A percentile compares a stretch with the other conserved stretches of the same genome.
Conservation (phyloP, 495 filamentous ascomycete species). For the Podospora sp. region DNA sequence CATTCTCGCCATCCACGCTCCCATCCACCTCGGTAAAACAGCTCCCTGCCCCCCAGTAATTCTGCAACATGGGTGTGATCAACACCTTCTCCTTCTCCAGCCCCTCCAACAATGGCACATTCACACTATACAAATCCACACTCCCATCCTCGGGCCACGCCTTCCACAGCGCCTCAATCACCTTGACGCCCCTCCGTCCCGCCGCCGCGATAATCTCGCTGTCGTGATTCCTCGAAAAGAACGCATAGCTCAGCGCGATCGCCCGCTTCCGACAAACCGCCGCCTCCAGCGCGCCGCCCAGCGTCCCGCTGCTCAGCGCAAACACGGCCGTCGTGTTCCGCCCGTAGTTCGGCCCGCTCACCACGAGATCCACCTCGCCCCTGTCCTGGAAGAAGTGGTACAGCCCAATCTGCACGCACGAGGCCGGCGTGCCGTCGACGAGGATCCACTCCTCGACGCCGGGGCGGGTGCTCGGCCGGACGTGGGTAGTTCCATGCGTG, state of each 20-base stretch:
- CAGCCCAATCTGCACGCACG: conserved; percentile 86
- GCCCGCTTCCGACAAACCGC: conserved; percentile 77
- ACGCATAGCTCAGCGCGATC: conserved; percentile 86
- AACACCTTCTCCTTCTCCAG: conserved; percentile 69
- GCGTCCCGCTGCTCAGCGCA: conserved; percentile 82
- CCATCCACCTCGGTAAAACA: conserved; percentile 78
- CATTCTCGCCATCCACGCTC: conserved; percentile 58
- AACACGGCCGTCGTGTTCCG: conserved; percentile 92
- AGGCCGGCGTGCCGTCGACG: conserved; percentile 84
- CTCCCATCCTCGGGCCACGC: conserved; percentile 68
- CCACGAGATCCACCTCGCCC: conserved; percentile 79
- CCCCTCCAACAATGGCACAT: conserved; percentile 76
- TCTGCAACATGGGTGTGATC: conserved; percentile 83
- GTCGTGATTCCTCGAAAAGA: conserved; percentile 79
- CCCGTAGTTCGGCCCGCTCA: conserved; percentile 93
- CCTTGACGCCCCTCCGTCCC: conserved; percentile 63
- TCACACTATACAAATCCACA: conserved; percentile 83
- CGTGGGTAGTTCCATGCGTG: conserved; percentile 62
- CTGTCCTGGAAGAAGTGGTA: conserved; percentile 82
- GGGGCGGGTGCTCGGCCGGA: conserved; percentile 51
- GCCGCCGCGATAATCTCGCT: conserved; percentile 75
- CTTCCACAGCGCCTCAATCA: conserved; percentile 75
- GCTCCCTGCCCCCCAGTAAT: conserved; percentile 76
- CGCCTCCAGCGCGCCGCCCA: conserved; percentile 90
- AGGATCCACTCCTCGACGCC: conserved; percentile 89